A percentile compares a stretch with the other conserved stretches of the same genome.
phyloP scores from a whole-genome alignment of 2,329 filamentous ascomycete species.

The Clarireedia hainanense region DNA sequence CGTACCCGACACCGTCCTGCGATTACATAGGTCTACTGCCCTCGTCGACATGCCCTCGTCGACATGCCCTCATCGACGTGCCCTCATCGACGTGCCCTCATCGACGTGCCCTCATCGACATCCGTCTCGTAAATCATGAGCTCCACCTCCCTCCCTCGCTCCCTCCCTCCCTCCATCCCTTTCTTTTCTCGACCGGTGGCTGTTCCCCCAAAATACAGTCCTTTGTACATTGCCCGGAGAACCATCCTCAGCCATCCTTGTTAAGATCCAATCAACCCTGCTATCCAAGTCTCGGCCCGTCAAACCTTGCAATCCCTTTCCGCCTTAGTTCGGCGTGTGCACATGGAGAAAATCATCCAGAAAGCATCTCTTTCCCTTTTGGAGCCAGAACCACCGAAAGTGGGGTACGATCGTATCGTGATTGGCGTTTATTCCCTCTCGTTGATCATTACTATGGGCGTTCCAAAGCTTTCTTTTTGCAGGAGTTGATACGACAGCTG shows the following conservation, averaged over 20 bases:
- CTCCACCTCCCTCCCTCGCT: too few relatives aligned
- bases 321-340: background rate
- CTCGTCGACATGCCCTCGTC: too few relatives aligned
- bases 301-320: background rate
- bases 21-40: too few relatives aligned
- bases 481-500: background rate
- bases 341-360: conserved; percentile 1
- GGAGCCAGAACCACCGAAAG: background rate
- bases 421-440: conserved; percentile 3
- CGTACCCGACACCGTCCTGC: too few relatives aligned
- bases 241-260: background rate
- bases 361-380: background rate
- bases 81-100: too few relatives aligned
- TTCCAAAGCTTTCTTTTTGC: background rate
- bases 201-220: background rate
- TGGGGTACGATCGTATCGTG: background rate
- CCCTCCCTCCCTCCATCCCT: too few relatives aligned
- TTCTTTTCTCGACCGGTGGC: too few relatives aligned
- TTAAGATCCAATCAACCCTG: background rate
- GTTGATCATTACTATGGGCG: background rate
- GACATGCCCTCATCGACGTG: too few relatives aligned
- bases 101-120: too few relatives aligned
- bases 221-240: background rate
- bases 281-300: conserved; percentile 1
- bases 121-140: too few relatives aligned